Percentiles rank a stretch among this genome's conserved stretches.
phyloP scores from a whole-genome alignment of 805 yeast genomes.

The Yamadazyma laniorum region DNA sequence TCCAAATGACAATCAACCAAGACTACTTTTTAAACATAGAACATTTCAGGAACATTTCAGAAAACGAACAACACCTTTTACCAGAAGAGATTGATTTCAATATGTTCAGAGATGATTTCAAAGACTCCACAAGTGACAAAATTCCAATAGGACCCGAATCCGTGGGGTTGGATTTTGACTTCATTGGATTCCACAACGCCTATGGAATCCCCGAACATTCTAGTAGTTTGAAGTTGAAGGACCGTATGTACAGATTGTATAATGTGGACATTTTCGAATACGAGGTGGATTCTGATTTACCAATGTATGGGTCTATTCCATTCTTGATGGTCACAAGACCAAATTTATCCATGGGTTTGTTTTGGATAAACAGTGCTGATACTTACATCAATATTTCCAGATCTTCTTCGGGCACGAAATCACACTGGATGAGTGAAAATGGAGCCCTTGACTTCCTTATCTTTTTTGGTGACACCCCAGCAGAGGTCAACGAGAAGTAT shows the following conservation, averaged over 20 bases:
- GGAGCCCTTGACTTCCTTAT: slow-evolving; percentile 78
- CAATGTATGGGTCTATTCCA: slow-evolving; percentile 97
- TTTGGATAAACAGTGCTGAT: slow-evolving; percentile 93
- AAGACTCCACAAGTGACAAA: slow-evolving; percentile 62
- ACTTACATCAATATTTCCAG: slow-evolving; percentile 77
- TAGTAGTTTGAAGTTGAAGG: slow-evolving; percentile 69
- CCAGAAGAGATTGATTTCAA: slow-evolving; percentile 65
- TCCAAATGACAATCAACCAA: slow-evolving; percentile 63
- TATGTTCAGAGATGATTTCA: slow-evolving; percentile 69
- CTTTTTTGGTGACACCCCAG: slow-evolving; percentile 59
- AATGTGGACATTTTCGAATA: slow-evolving; percentile 97
- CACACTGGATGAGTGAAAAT: slow-evolving; percentile 95
- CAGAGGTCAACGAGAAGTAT: slow-evolving; percentile 56
- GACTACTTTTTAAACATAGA: slow-evolving; percentile 75
- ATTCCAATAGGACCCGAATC: slow-evolving; percentile 88
- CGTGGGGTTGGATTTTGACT: slow-evolving; percentile 72
- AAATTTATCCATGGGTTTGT: slow-evolving; percentile 64
- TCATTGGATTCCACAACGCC: slow-evolving; percentile 58
- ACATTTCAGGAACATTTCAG: slow-evolving; percentile 56
- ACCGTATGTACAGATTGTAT: slow-evolving; percentile 72
- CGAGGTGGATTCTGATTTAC: slow-evolving; percentile 73
- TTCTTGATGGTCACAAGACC: slow-evolving; percentile 69
- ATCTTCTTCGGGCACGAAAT: slow-evolving; percentile 29
- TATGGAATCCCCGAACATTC: slow-evolving; percentile 99
- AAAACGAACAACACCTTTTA: slow-evolving; percentile 33